Base-by-base conservation (phyloP, 2,329 filamentous ascomycete species). In the Macrophomina phaseolina region DNA sequence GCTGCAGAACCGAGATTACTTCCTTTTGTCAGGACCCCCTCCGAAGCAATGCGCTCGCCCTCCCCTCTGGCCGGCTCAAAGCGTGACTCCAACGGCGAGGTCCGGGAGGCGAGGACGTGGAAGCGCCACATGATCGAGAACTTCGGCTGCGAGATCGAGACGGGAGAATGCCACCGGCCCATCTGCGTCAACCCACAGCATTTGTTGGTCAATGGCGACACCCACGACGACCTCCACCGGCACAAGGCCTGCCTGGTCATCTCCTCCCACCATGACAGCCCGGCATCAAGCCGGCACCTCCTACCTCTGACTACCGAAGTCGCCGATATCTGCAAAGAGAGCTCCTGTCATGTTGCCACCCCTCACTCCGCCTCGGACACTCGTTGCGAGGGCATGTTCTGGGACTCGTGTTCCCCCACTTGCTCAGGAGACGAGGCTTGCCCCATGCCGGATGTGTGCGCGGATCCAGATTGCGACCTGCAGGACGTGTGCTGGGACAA, bases 331-430 rank as follows among this genome's bases (percentile, higher is more conserved):
- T 66, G 65, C 65, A 49, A 42, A 28, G 65, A 67, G 40, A 55
- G 40, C 38, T 42, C 28, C 2, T 66, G 64, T 30, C 52, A 30
- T 16, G 42, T 28, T 16, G 55, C 5, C 4, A 11, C 12, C 9
- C 53, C 53, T 16, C 52, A 49, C 55, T 52, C 64, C 2, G 32
- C 45, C 23, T 49, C 45, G 51, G 74, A 75, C 49, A 69, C 74
- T 51, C 76, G 76, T 66, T 79, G 77, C 66, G 75, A 78, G 69
- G 76, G 72, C 52, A 77, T 76, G 69, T 73, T 72, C 65, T 67
- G 74, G 40, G 75, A 77, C 55, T 67, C 56, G 7, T 72, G 70
- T 62, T 67, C 73, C 23, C 63, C 74, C 45, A 69, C 72, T 16
- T 77, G 76, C 67, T 71, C 73, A 52, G 72, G 73, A 32, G 71